phyloP scores from a whole-genome alignment of 1,284 basidiomycete genomes.

The Ceratobasidium theobromae region DNA sequence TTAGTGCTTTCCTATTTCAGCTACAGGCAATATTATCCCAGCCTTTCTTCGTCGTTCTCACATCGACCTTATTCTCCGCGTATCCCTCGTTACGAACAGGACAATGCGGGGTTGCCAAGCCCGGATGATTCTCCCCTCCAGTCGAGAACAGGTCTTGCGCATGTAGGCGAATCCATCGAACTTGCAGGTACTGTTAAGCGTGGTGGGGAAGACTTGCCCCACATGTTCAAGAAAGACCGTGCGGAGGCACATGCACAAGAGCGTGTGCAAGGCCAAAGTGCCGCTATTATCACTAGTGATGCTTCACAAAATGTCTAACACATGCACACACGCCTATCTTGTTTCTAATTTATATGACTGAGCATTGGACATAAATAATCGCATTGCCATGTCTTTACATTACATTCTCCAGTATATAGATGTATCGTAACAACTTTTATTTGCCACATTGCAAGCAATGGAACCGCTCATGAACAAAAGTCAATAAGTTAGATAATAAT shows the following conservation, averaged over 20 bases:
- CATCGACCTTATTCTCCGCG: conserved; percentile 46
- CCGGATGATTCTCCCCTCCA: neutral
- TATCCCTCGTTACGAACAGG: conserved; percentile 18
- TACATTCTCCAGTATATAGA: no score
- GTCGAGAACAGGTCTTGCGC: neutral
- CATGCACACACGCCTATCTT: neutral
- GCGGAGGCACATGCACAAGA: neutral
- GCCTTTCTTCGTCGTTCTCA: conserved; percentile 57
- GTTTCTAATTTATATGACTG: neutral
- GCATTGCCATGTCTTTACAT: neutral
- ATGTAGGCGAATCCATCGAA: conserved; percentile 14
- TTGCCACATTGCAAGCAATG: neutral
- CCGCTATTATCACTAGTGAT: neutral
- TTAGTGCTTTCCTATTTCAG: conserved; percentile 71
- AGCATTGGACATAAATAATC: neutral
- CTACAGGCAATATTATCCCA: conserved; percentile 80
- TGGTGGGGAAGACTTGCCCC: conserved; percentile 13
- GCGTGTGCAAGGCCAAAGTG: neutral
- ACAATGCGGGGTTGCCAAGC: conserved; percentile 7
- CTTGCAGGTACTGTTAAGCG: conserved; percentile 22
- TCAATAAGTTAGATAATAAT: conserved; percentile 26
- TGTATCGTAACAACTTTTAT: neutral
- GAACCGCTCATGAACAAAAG: neutral
- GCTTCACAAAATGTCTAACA: conserved; percentile 10
- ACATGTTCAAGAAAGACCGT: conserved; percentile 13